These are phyloP conservation scores for Agaricales sp. DNA, from an alignment of 1,284 basidiomycete genomes.

Conservation along the genomic window DNA sequence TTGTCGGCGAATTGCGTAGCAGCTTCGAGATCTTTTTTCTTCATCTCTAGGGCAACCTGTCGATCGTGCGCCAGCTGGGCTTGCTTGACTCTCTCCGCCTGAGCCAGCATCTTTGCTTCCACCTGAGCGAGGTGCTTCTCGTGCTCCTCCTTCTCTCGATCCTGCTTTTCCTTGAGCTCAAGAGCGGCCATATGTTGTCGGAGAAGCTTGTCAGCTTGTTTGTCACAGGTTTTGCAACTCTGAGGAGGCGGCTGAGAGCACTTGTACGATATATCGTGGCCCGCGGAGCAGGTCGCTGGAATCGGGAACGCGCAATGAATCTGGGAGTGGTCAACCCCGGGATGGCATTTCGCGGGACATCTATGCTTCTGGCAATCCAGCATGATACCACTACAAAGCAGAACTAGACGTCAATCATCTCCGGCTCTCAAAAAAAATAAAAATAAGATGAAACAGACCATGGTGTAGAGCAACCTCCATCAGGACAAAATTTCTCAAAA, in stretches of 20 bases:
- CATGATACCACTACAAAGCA: slow-evolving; percentile 24
- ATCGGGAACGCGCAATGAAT: slow-evolving; percentile 27
- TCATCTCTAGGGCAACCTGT: slow-evolving; percentile 18
- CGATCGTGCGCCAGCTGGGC: slow-evolving; percentile 17
- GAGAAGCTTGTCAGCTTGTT: slow-evolving; percentile 18
- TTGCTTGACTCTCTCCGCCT: slow-evolving; percentile 16
- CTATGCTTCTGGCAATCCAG: slow-evolving; percentile 38
- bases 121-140: slow-evolving; percentile 19
- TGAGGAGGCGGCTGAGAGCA: slow-evolving; percentile 23
- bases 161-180: slow-evolving; percentile 20
- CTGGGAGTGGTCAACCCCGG: slow-evolving; percentile 35
- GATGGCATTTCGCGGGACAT: slow-evolving; percentile 49
- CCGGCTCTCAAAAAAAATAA: background rate
- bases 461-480: slow-evolving; percentile 48
- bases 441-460: slow-evolving; percentile 30
- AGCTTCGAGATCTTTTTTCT: slow-evolving; percentile 21
- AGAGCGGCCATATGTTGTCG: slow-evolving; percentile 19
- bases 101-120: slow-evolving; percentile 20
- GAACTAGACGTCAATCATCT: slow-evolving; percentile 2
- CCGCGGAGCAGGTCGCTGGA: slow-evolving; percentile 22
- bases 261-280: slow-evolving; percentile 23
- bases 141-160: slow-evolving; percentile 22
- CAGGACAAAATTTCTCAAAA: slow-evolving; percentile 42
- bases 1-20: slow-evolving; percentile 4
- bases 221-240: slow-evolving; percentile 23